Base-by-base conservation (phyloP, 2,329 filamentous ascomycete species). In the Colletotrichum higginsianum region DNA sequence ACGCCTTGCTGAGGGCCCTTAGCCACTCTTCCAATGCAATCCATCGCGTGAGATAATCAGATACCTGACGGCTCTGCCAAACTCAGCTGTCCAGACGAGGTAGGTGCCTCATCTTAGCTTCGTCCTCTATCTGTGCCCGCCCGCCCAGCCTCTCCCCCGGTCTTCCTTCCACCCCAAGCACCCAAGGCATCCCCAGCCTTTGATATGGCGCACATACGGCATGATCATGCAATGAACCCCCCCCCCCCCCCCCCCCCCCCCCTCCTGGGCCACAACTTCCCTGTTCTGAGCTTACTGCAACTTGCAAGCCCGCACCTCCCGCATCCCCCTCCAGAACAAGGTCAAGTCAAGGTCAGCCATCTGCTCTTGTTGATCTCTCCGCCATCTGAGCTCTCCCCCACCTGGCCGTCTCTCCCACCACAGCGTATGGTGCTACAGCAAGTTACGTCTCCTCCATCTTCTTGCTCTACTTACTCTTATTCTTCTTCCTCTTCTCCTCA, bases 211-310 rank as follows among this genome's bases (percentile, higher is more conserved):
- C 63, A 65, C 50, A 52, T 62, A 61, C 58, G 50, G 63, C 42
- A 49, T 67, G 57, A 61, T 67, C 63, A 71, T 71, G 67, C 67
- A 71, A 71, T 62, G 63, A 53, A 71, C 67, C 63, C 63, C 67
- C n/a, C n/a, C n/a, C n/a, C n/a, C n/a, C n/a, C n/a, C n/a, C n/a
- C n/a, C n/a, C n/a, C n/a, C n/a, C n/a, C n/a, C n/a, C n/a, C 63
- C 63, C 56, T 57, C 50, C 64, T 68, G 65, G 68, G 64, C 68
- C 46, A 62, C 68, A 63, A 38, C 68, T 71, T 71, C 68, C 68
- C 58, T 71, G 68, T 68, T 68, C 58, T 63, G 15, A 71, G 58
- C 58, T 71, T 30, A 30, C 30, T 35, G 30, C 30, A 35, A 35
- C 30, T 35, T 35, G 30, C 30, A 35, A 35, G 30, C 30, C 68